Evolutionary conservation across 225 moss, liverwort and hornwort genomes (phyloP), one percentile per base, ranked within the genome.

Genomic region (Climacium dendroides): DNA sequence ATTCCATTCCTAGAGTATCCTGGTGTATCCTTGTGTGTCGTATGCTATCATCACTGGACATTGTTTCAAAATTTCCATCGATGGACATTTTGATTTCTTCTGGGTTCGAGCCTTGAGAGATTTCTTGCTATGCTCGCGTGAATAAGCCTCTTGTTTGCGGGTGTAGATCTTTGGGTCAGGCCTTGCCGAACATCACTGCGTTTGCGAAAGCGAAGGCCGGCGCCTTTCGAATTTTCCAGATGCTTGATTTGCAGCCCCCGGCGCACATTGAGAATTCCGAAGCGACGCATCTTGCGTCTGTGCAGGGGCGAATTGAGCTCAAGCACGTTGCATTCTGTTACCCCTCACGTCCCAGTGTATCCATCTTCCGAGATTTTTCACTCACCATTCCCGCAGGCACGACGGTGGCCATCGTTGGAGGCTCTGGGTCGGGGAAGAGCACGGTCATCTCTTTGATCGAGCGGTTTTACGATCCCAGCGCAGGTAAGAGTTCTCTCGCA

Each of bases 361-460:
- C 81, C 28, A 87, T 94, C 45, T 92, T 94, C 58, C 83, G 55
- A 24, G 88, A 90, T 24, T 91, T 94, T 6, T 92, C 92, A 24
- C 76, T 94, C 71, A 62, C 52, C 23, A 90, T 94, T 55, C 90
- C 91, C 24, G 86, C 92, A 52, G 89, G 91, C 72, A 87, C 92
- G 43, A 92, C 91, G 22, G 89, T 94, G 35, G 94, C 94, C 83
- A 83, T 94, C 13, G 94, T 92, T 22, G 92, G 92, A 8, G 66
- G 88, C 23, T 91, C 89, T 6, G 94, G 94, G 45, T 91, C 91
- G 11, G 92, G 94, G 23, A 94, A 94, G 79, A 91, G 92, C 87
- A 92, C 94, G 25, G 90, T 91, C 61, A 81, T 94, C 52, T 87
- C 91, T 74, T 58, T 92, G 17, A 89, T 94, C 13, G 94, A 91